Percentiles rank a stretch among this genome's conserved stretches.
Evolutionary conservation across 2,329 filamentous ascomycete species (phyloP).

Genomic region (Pleomassaria siparia): DNA sequence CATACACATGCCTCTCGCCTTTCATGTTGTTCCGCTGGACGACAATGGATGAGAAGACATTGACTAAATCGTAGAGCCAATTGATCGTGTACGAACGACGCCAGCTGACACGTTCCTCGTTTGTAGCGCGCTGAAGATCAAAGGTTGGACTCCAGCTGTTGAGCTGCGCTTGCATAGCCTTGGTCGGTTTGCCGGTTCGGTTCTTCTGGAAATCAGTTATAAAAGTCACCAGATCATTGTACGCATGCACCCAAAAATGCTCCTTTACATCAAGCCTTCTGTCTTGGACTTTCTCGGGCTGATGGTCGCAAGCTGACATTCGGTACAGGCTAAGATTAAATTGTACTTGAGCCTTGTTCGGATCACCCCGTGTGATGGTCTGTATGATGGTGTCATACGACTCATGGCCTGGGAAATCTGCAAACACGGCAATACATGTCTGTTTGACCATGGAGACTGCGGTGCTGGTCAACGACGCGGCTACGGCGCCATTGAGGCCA

Average conservation of each 20-base stretch:
- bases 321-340: slow-evolving; percentile 15
- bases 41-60: slow-evolving; percentile 47
- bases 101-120: slow-evolving; percentile 48
- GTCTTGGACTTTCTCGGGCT: slow-evolving; percentile 17
- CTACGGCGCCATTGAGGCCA: slow-evolving; percentile 50
- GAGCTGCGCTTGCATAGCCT: slow-evolving; percentile 45
- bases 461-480: slow-evolving; percentile 46
- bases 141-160: slow-evolving; percentile 47
- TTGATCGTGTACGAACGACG: slow-evolving; percentile 53
- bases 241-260: slow-evolving; percentile 47
- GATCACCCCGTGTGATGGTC: slow-evolving; percentile 44
- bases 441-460: slow-evolving; percentile 48
- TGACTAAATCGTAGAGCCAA: slow-evolving; percentile 57
- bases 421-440: slow-evolving; percentile 43
- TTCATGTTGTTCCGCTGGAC: slow-evolving; percentile 42
- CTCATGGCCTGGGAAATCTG: slow-evolving; percentile 51
- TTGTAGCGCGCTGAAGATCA: slow-evolving; percentile 42
- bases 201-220: slow-evolving; percentile 50
- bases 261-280: slow-evolving; percentile 46
- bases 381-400: slow-evolving; percentile 48
- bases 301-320: slow-evolving; percentile 12
- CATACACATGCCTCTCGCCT: slow-evolving; percentile 37
- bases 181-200: slow-evolving; percentile 51
- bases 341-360: slow-evolving; percentile 39
- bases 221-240: slow-evolving; percentile 49